These are phyloP conservation scores for Colletotrichum theobromicola DNA, from an alignment of 2,329 filamentous ascomycete species.

Conservation along the genomic window DNA sequence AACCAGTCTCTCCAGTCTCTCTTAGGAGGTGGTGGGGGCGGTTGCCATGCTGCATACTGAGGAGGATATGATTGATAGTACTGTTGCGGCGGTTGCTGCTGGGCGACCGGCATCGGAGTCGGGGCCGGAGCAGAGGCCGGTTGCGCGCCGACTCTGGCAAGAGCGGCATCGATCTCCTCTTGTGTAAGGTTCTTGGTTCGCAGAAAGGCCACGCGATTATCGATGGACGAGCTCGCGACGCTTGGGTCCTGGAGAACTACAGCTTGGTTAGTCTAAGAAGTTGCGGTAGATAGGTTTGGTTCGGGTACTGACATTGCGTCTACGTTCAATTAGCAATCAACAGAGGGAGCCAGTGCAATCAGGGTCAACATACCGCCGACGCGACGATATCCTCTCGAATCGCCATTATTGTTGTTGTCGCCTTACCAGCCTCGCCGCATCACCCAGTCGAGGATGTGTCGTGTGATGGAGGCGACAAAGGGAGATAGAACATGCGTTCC, in stretches of 20 bases:
- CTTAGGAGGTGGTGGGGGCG: constrained; percentile 67
- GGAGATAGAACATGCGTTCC: neutral
- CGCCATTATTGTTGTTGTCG: constrained; percentile 60
- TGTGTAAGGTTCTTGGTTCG: constrained; percentile 97
- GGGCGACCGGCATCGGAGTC: constrained; percentile 45
- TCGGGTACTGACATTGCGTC: constrained; percentile 47
- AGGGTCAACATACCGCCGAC: constrained; percentile 70
- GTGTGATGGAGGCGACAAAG: neutral
- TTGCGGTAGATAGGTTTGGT: neutral
- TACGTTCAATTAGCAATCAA: constrained; percentile 23
- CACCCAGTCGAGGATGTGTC: neutral
- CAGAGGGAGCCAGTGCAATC: neutral
- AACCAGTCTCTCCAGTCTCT: constrained; percentile 99
- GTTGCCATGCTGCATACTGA: constrained; percentile 62
- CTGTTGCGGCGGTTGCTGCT: constrained; percentile 42
- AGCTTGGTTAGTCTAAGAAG: neutral
- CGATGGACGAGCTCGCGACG: constrained; percentile 86
- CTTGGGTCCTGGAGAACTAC: constrained; percentile 92
- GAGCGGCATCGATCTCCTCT: constrained; percentile 88
- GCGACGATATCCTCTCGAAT: constrained; percentile 93
- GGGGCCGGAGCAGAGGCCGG: constrained; percentile 42
- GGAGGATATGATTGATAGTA: constrained; percentile 55
- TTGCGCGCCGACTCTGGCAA: constrained; percentile 75
- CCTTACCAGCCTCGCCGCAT: constrained; percentile 1
- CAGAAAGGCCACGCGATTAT: constrained; percentile 91